Base-by-base conservation (phyloP, 257 asterid species). In the Lithospermum erythrorhizon region DNA sequence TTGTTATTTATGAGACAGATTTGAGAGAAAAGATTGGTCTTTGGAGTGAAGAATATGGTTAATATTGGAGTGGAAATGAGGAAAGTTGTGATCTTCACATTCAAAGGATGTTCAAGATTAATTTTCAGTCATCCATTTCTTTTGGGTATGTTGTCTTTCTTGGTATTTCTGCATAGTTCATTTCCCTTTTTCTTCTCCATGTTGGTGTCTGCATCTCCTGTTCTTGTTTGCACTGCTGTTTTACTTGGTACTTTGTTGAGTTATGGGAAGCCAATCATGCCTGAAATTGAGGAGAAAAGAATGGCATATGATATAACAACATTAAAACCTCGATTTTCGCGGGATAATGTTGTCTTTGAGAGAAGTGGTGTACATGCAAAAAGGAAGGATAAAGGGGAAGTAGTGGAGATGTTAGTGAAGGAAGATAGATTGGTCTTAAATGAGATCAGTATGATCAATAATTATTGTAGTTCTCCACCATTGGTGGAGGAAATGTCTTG, bases 181-280 rank as follows among this genome's bases (percentile, higher is more conserved):
- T 86, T 76, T 45, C 98, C 98, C 41, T 84, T 79, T 16, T 22
- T 86, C 48, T 91, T 91, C 65, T 85, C 96, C 14, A 19, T 87
- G 53, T 70, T 91, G 86, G 78, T 91, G 14, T 82, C 91, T 69
- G 78, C 75, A 53, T 91, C 89, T 32, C 98, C 98, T 72, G 78
- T 86, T 24, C 81, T 91, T 69, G 73, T 87, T 48, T 91, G 96
- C 73, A 91, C 98, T 76, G 90, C 94, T 68, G 70, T 81, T 71
- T 79, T 91, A 81, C 95, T 91, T 57, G 98, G 98, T 11, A 78
- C 84, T 58, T 81, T 91, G 55, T 72, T 91, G 59, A 91, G 94
- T 81, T 86, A 81, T 61, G 96, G 98, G 68, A 83, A 91, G 51
- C 83, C 83, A 0, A 81, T 79, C 66, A 48, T 83, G 68, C 96